Base-by-base conservation (phyloP, 2,329 filamentous ascomycete species). In the Pseudocercospora macadamiae region DNA sequence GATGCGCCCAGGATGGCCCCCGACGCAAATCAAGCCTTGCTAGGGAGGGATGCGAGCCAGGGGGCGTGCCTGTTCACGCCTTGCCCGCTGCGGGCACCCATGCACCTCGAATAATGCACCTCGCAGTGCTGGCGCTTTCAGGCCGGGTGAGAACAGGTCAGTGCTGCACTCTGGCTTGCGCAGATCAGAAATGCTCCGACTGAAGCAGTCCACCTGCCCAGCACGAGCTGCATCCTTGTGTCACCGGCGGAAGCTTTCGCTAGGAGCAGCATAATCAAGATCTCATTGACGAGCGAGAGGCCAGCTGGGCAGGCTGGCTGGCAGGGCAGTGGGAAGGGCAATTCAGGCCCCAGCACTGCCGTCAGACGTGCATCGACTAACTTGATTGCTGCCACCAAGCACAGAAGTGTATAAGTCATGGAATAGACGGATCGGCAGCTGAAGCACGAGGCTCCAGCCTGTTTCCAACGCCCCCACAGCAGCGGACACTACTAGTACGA, bases 301-400 rank as follows among this genome's bases (percentile, higher is more conserved):
- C n/a, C n/a, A n/a, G n/a, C n/a, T n/a, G n/a, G n/a, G n/a, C n/a
- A n/a, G n/a, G n/a, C n/a, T n/a, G n/a, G n/a, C n/a, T n/a, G n/a
- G n/a, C n/a, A n/a, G n/a, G n/a, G n/a, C n/a, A n/a, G n/a, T n/a
- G n/a, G n/a, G n/a, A 25, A 23, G n/a, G 44, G 23, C 44, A 47
- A 47, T 9, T n/a, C 36, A 54, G 32, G 51, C 28, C 28, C 37
- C 44, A 54, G 45, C 58, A 56, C 60, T 59, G 49, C 58, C 62
- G 63, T 67, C 67, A 68, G 63, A 64, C 65, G 62, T 64, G 60
- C 63, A 64, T 65, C 54, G 55, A 63, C 57, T n/a, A 53, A 59
- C 48, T 53, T 37, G 16, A 16, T 16, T 10, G 12, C n/a, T 19
- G 45, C 44, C 16, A 48, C 26, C 45, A 28, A 49, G 23, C 21